Evolutionary conservation across 2,329 filamentous ascomycete species (phyloP).

Genomic region (Paramyrothecium roridum): DNA sequence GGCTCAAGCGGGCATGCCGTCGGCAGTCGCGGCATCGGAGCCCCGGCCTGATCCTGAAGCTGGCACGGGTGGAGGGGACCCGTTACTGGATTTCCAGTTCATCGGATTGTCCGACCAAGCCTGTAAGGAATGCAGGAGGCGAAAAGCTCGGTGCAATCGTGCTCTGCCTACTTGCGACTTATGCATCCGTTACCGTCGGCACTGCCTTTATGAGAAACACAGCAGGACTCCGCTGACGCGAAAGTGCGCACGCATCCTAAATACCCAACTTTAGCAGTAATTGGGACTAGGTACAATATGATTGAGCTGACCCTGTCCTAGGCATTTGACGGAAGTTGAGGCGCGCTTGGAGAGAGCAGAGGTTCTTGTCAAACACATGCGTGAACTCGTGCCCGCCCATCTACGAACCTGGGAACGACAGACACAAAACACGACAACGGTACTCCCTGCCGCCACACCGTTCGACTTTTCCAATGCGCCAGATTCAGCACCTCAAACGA

Average conservation of each 20-base stretch:
- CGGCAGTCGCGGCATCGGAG: too few species aligned
- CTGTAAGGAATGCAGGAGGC: constrained; percentile 36
- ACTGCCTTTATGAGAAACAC: constrained; percentile 46
- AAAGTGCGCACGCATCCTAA: constrained; percentile 25
- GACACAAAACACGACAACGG: too few species aligned
- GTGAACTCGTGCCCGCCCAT: constrained; percentile 21
- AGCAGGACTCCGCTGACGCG: constrained; percentile 44
- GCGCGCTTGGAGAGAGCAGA: constrained; percentile 33
- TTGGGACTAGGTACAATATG: too few species aligned
- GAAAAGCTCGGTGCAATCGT: constrained; percentile 36
- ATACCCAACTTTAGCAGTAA: too few species aligned
- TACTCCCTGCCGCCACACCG: too few species aligned
- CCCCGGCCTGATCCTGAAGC: too few species aligned
- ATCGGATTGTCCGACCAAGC: constrained; percentile 28
- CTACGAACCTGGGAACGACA: constrained; percentile 12
- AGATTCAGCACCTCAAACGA: neutral
- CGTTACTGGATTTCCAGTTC: constrained; percentile 8
- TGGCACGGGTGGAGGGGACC: constrained; percentile 1
- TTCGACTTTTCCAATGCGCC: constrained; percentile 12
- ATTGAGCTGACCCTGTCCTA: too few species aligned
- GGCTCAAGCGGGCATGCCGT: too few species aligned
- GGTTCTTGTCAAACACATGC: constrained; percentile 24
- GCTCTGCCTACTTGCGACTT: constrained; percentile 33
- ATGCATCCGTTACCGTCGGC: constrained; percentile 39
- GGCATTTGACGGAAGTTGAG: constrained; percentile 41